Evolutionary conservation across 1,284 basidiomycete species (phyloP).

Genomic region (Microbotryomycetes sp.): DNA sequence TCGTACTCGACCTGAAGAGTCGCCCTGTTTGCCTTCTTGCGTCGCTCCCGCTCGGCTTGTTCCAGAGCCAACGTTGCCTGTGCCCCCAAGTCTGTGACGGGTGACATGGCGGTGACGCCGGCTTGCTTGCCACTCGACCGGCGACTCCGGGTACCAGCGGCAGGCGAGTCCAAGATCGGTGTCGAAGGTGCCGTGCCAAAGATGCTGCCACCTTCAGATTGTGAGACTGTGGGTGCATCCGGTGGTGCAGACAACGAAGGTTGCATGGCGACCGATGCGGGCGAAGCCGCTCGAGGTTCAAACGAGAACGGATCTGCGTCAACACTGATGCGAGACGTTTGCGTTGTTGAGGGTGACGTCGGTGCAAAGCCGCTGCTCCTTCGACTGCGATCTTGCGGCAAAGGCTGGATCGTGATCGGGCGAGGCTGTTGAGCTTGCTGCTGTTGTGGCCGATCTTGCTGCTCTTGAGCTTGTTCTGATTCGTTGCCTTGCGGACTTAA

Average conservation of each 20-base stretch:
- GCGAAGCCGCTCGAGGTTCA: conserved; percentile 12
- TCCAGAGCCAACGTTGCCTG: neutral
- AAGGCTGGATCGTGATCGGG: neutral
- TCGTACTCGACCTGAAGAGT: conserved; percentile 91
- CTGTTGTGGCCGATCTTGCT: neutral
- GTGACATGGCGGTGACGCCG: neutral
- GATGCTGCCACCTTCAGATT: neutral
- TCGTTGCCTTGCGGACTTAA: neutral
- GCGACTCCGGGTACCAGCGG: neutral
- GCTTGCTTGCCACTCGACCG: neutral
- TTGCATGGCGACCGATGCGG: conserved; percentile 11
- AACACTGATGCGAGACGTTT: conserved; percentile 24
- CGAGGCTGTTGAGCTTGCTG: neutral
- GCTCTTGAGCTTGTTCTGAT: neutral
- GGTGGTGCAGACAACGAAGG: conserved; percentile 24
- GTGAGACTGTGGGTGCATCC: conserved; percentile 2
- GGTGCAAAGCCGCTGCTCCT: neutral
- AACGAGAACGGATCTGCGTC: conserved; percentile 32
- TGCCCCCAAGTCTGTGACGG: neutral
- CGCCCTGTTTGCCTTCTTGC: conserved; percentile 54
- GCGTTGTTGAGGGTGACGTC: conserved; percentile 23
- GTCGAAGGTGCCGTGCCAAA: neutral
- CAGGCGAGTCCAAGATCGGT: conserved; percentile 6
- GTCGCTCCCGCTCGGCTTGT: conserved; percentile 30
- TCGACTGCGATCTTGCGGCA: neutral